Conservation (phyloP, 2,329 filamentous ascomycete species). For the Coleophoma eucalyptorum region DNA sequence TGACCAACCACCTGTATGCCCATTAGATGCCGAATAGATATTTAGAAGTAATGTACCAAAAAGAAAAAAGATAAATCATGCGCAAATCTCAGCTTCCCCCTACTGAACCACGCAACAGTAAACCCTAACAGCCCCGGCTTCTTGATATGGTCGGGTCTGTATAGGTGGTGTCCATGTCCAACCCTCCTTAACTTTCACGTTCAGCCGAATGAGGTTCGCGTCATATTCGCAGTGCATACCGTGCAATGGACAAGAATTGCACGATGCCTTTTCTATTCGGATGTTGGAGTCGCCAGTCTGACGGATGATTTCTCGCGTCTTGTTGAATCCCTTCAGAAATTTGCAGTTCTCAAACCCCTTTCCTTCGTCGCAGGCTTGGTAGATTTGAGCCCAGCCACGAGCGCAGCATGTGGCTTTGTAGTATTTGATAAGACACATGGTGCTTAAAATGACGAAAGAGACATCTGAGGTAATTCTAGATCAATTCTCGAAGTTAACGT, state of each 20-base stretch:
- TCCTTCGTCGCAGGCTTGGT: not conserved
- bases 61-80: not conserved
- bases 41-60: not conserved
- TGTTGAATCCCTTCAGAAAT: not conserved
- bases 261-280: not conserved
- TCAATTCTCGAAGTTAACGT: not conserved
- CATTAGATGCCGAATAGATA: constrained; percentile 70
- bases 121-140: not conserved
- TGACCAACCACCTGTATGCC: constrained; percentile 69
- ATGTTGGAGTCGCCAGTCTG: not conserved
- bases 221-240: not conserved
- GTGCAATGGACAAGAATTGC: not conserved
- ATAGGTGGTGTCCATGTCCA: not conserved
- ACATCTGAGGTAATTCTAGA: too few species aligned
- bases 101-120: not conserved
- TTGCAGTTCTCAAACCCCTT: constrained; percentile 4
- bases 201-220: not conserved
- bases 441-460: not conserved
- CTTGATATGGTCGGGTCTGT: too few species aligned
- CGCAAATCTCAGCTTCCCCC: not conserved
- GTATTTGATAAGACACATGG: constrained; percentile 1
- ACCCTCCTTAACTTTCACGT: not conserved
- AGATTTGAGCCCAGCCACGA: constrained; percentile 1
- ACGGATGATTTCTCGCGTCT: not conserved
- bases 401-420: not conserved